Base-by-base conservation (phyloP, 2,329 filamentous ascomycete species). In the Aspergillus floridensis region DNA sequence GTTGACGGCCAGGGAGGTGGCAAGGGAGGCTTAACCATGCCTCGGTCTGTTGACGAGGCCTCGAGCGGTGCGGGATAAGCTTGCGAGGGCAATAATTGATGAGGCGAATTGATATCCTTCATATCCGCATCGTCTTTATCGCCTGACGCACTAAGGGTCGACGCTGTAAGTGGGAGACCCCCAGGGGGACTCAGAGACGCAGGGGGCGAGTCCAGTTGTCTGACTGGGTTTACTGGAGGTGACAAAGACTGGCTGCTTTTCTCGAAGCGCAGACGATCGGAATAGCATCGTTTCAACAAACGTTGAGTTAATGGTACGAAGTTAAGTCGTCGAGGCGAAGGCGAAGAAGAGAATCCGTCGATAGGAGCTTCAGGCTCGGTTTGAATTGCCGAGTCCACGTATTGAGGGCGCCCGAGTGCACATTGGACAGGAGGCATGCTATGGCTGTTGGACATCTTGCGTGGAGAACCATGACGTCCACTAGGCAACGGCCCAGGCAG, bases 61-160 rank as follows among this genome's bases (percentile, higher is more conserved):
- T 65, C 65, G 5, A 57, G 19, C 31, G 64, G 59, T 5, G 50
- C 38, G 44, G 57, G 61, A 3, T 51, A 59, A 22, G 49, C 53
- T 52, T 63, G 65, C 19, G 66, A 62, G 48, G 63, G 56, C 21
- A 59, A 65, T 4, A 48, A 49, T 16, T 65, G 68, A 16, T 66
- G 66, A 14, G 67, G 66, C 5, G 68, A 67, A 47, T 68, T 66
- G 11, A 70, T 69, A 61, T 82, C 79, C 61, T 76, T 77, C 80
- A 82, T 82, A 55, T 80, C 79, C 16, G 79, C 69, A 66, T 81
- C 80, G 12, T 70, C 67, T 11, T 60, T 62, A 10, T 70, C 61
- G 24, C 60, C 51, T 8, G 50, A 53, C 19, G 51, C 31, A 53
- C 53, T 55, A 51, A 56, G 59, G 50, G 51, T 56, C 21, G 44